Base-by-base conservation (phyloP, 768 basidiomycete genomes). In the Royoungia palumana region DNA sequence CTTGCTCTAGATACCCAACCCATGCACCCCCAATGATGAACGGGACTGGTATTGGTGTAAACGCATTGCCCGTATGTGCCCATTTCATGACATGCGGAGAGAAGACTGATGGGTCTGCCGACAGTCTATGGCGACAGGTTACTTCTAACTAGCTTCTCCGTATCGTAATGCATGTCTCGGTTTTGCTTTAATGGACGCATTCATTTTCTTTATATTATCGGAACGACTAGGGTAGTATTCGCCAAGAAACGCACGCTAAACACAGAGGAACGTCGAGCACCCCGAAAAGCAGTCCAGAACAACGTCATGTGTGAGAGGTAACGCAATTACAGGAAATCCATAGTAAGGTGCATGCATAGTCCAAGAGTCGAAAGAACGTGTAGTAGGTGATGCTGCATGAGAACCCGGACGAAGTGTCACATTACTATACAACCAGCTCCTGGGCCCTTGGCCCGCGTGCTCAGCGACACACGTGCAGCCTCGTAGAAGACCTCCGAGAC, bases 401-500 rank as follows among this genome's bases (percentile, higher is more conserved):
- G 20, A 17, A 39, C 42, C 28, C 28, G 5, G 10, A 10, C 42
- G 20, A n/a, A 45, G 2, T 19, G 50, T 79, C 74, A 87, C 80
- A 82, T 78, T 53, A 87, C 66, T 46, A 80, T 63, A 64, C 87
- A 89, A 41, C 75, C 67, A 22, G 68, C 64, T 36, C 77, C 77
- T 28, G 83, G 65, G 8, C 84, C 82, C 65, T 82, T 87, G n/a
- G 84, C 70, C 37, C 85, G 78, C 20, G 86, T 85, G 53, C 78
- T 82, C 48, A 94, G 69, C 22, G 90, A 89, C 11, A 92, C 89
- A 3, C 90, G 82, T 0, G 90, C 91, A 6, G 89, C 89, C 65
- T 97, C 95, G 56, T 89, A 80, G 61, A 98, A 94, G 9, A 94
- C 93, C 64, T 98, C 94, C 24, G 81, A 76, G 11, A 98, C 94